phyloP scores from a whole-genome alignment of 1,284 basidiomycete species.

The Sphagnurus paluster region DNA sequence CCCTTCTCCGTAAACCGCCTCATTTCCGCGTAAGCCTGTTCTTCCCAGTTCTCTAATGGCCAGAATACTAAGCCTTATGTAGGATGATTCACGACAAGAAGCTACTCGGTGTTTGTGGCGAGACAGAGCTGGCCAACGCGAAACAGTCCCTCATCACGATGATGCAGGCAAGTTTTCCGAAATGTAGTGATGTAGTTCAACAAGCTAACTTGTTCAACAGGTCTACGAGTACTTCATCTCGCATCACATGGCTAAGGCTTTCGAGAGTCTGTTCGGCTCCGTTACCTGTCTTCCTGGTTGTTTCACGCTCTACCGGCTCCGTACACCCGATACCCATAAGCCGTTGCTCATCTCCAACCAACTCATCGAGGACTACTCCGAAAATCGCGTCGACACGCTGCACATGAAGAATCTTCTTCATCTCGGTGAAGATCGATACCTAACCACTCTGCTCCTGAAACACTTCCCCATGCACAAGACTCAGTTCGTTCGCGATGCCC shows the following conservation, averaged over 20 bases:
- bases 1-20: conserved; percentile 85
- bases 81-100: conserved; percentile 95
- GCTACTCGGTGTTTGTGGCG: conserved; percentile 90
- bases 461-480: conserved; percentile 93
- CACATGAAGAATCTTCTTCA: conserved; percentile 98
- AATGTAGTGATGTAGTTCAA: neutral
- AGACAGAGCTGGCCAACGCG: conserved; percentile 87
- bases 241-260: conserved; percentile 97
- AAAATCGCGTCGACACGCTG: conserved; percentile 94
- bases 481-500: conserved; percentile 91
- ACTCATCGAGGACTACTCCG: conserved; percentile 91
- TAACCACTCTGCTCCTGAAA: conserved; percentile 94
- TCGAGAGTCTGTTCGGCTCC: conserved; percentile 95
- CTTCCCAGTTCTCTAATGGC: conserved; percentile 6
- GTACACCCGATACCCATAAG: conserved; percentile 91
- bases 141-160: conserved; percentile 96
- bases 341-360: conserved; percentile 87
- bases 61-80: too few relatives aligned
- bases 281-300: conserved; percentile 98
- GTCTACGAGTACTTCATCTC: conserved; percentile 99
- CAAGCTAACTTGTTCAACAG: conserved; percentile 29
- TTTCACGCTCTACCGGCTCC: conserved; percentile 93
- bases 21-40: conserved; percentile 77
- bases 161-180: conserved; percentile 75
- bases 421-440: conserved; percentile 97